Evolutionary conservation across 176 grass and related monocot species (phyloP).

Genomic region (Ensete ventricosum): DNA sequence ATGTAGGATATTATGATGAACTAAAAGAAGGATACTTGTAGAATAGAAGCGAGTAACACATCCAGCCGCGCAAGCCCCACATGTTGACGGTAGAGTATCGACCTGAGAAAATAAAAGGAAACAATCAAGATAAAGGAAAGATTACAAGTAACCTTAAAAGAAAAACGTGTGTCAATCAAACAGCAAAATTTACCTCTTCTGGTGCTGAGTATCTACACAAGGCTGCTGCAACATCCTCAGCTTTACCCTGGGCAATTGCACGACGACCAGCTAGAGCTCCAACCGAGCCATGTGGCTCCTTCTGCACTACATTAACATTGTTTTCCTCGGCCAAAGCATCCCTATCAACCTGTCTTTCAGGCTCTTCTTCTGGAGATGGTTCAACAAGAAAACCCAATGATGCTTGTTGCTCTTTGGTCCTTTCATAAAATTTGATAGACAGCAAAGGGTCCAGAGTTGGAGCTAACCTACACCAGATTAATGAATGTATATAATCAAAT

Average conservation of each 20-base stretch:
- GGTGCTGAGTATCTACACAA: constrained; percentile 82
- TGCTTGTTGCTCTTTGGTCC: constrained; percentile 64
- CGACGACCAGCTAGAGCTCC: constrained; percentile 75
- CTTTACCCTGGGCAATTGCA: constrained; percentile 79
- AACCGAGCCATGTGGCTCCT: constrained; percentile 61
- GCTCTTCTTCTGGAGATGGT: constrained; percentile 29
- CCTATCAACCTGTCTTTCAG: constrained; percentile 27
- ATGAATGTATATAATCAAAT: neutral
- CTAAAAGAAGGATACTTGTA: constrained; percentile 67
- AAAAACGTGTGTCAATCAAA: neutral
- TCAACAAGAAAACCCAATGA: constrained; percentile 87
- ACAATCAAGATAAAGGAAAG: neutral
- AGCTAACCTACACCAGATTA: constrained; percentile 36
- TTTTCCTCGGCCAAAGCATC: constrained; percentile 28
- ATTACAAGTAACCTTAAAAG: neutral
- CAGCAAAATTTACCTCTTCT: constrained; percentile 57
- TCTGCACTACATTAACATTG: constrained; percentile 19
- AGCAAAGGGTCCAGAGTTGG: constrained; percentile 70
- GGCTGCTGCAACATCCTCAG: constrained; percentile 71
- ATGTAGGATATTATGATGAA: neutral
- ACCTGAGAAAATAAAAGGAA: constrained; percentile 55
- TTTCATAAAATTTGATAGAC: constrained; percentile 69
- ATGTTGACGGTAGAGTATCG: constrained; percentile 75
- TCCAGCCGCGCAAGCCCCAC: constrained; percentile 62
- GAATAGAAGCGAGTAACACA: constrained; percentile 70